A percentile compares a stretch with the other conserved stretches of the same genome.
These are phyloP conservation scores for Avena sativa DNA, from an alignment of 176 grass and related monocot species.

Conservation along the genomic window DNA sequence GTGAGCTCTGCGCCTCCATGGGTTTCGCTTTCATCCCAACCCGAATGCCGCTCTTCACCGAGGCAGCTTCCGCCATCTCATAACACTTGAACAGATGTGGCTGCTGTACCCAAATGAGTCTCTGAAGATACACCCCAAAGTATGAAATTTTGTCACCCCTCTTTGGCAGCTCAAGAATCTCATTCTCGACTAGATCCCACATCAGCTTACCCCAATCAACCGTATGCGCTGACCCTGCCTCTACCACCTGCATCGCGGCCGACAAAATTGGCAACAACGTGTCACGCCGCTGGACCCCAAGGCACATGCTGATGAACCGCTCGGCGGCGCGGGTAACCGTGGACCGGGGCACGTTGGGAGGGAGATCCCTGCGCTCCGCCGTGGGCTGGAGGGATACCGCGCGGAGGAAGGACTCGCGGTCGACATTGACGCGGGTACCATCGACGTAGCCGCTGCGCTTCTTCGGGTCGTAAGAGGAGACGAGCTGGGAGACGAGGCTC, in stretches of 20 bases:
- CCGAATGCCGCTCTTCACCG: too few relatives aligned
- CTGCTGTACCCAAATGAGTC: constrained; percentile 65
- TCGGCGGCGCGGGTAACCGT: constrained; percentile 26
- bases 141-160: constrained; percentile 59
- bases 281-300: constrained; percentile 69
- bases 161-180: constrained; percentile 64
- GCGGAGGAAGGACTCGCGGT: constrained; percentile 50
- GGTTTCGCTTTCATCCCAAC: too few relatives aligned
- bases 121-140: constrained; percentile 71
- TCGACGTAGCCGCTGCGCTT: constrained; percentile 60
- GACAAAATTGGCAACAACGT: constrained; percentile 65
- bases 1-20: neutral
- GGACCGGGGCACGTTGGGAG: constrained; percentile 37
- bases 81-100: constrained; percentile 43
- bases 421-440: constrained; percentile 51
- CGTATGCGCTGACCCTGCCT: constrained; percentile 62
- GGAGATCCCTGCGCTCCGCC: constrained; percentile 31
- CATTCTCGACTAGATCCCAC: constrained; percentile 86
- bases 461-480: constrained; percentile 66
- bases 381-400: constrained; percentile 64
- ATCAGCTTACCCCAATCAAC: constrained; percentile 85
- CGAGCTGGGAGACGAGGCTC: constrained; percentile 55
- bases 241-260: constrained; percentile 56
- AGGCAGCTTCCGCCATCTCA: constrained; percentile 31
- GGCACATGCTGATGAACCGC: constrained; percentile 67